Conservation (phyloP, 2,329 filamentous ascomycete genomes). For the Colletotrichum costaricense region DNA sequence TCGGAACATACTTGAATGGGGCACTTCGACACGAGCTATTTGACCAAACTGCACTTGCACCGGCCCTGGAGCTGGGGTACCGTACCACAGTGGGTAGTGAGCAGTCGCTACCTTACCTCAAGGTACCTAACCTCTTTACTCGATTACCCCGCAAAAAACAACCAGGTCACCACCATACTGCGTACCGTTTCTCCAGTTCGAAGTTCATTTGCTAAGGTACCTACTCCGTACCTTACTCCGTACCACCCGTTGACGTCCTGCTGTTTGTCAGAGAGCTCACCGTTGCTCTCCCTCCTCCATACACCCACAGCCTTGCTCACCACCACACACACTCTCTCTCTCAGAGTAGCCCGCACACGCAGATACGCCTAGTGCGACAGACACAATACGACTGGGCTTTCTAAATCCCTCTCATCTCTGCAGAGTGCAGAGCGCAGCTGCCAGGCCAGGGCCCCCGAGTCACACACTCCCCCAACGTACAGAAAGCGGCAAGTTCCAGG, state of each 20-base stretch:
- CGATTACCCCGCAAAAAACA: constrained; percentile 28
- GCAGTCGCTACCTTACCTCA: no score
- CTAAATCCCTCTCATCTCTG: not conserved
- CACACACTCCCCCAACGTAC: constrained; percentile 4
- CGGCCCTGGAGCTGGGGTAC: not conserved
- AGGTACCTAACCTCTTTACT: not conserved
- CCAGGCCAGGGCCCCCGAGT: not conserved
- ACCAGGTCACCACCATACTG: not conserved
- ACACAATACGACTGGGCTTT: constrained; percentile 7
- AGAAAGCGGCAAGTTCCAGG: not conserved
- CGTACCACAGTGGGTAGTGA: not conserved
- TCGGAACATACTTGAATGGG: not conserved
- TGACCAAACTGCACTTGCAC: not conserved
- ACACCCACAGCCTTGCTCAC: not conserved
- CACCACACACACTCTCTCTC: not conserved
- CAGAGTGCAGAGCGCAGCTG: not conserved
- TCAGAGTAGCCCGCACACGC: not conserved
- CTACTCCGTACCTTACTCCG: no score
- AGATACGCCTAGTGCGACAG: constrained; percentile 10
- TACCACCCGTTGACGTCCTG: not conserved
- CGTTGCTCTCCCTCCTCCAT: constrained; percentile 9
- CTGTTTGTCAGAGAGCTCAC: constrained; percentile 9
- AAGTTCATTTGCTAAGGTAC: constrained; percentile 8
- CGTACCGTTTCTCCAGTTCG: not conserved
- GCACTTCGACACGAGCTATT: not conserved